Evolutionary conservation across 768 basidiomycete species (phyloP).

Genomic region (Kwoniella pini): DNA sequence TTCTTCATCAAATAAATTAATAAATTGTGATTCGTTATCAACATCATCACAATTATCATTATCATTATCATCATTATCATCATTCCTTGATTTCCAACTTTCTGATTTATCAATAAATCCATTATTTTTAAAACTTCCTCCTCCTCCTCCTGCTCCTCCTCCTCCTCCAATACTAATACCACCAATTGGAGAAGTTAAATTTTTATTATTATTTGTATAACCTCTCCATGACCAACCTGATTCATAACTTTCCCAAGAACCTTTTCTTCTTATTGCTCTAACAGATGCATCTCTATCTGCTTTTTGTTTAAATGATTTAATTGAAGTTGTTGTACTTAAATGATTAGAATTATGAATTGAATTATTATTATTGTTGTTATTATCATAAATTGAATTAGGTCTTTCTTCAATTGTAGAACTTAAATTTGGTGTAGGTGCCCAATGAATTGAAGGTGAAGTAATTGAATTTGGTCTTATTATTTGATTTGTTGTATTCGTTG

Average conservation of each 20-base stretch:
- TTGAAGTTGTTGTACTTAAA: constrained; percentile 14
- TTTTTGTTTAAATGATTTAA: constrained; percentile 12
- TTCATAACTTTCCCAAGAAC: constrained; percentile 88
- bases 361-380: not conserved
- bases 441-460: constrained; percentile 17
- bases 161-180: no score
- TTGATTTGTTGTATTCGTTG: not conserved
- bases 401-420: not conserved
- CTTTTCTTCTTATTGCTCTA: constrained; percentile 80
- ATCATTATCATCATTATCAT: no score
- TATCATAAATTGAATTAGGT: constrained; percentile 2
- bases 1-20: no score
- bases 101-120: no score
- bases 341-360: constrained; percentile 3
- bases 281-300: constrained; percentile 80
- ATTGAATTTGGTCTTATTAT: not conserved
- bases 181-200: no score
- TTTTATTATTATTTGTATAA: not conserved
- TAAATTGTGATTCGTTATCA: no score
- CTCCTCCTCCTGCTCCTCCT: no score
- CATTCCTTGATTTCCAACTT: no score
- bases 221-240: constrained; percentile 56
- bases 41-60: no score
- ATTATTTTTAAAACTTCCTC: no score
- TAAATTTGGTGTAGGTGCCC: constrained; percentile 16